phyloP scores from a whole-genome alignment of 768 basidiomycete genomes.

The Agrocybe pediades region DNA sequence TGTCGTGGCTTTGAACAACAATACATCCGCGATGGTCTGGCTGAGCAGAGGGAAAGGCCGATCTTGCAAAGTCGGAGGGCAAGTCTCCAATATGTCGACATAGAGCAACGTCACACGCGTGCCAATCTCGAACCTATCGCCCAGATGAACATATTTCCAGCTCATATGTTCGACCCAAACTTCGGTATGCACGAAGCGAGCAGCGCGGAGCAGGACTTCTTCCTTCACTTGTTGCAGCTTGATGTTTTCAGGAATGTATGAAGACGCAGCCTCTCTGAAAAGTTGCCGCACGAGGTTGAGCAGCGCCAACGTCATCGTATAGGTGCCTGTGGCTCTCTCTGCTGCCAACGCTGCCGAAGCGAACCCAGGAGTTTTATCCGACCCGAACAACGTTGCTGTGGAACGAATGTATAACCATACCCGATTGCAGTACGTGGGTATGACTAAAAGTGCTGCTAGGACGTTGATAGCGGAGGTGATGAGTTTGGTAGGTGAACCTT shows the following conservation, averaged over 20 bases:
- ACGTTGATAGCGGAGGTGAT: slow-evolving; percentile 84
- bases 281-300: slow-evolving; percentile 77
- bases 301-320: slow-evolving; percentile 82
- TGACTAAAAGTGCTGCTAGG: slow-evolving; percentile 71
- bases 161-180: slow-evolving; percentile 85
- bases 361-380: slow-evolving; percentile 54
- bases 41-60: slow-evolving; percentile 64
- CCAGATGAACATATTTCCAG: slow-evolving; percentile 85
- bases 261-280: slow-evolving; percentile 69
- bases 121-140: slow-evolving; percentile 84
- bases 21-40: slow-evolving; percentile 65
- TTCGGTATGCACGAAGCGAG: slow-evolving; percentile 79
- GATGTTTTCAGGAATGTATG: slow-evolving; percentile 55
- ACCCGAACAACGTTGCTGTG: slow-evolving; percentile 74
- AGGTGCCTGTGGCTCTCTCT: slow-evolving; percentile 72
- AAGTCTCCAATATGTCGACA: slow-evolving; percentile 62
- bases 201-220: slow-evolving; percentile 79
- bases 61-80: slow-evolving; percentile 52
- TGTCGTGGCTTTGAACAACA: slow-evolving; percentile 75
- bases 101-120: slow-evolving; percentile 68
- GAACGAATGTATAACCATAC: slow-evolving; percentile 90
- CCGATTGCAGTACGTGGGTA: slow-evolving; percentile 75
- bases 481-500: slow-evolving; percentile 55
- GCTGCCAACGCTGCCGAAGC: slow-evolving; percentile 67
- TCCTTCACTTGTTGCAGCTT: slow-evolving; percentile 76